These are phyloP conservation scores for Pichia rugopelliculosa DNA, from an alignment of 805 yeast species.

Conservation along the genomic window DNA sequence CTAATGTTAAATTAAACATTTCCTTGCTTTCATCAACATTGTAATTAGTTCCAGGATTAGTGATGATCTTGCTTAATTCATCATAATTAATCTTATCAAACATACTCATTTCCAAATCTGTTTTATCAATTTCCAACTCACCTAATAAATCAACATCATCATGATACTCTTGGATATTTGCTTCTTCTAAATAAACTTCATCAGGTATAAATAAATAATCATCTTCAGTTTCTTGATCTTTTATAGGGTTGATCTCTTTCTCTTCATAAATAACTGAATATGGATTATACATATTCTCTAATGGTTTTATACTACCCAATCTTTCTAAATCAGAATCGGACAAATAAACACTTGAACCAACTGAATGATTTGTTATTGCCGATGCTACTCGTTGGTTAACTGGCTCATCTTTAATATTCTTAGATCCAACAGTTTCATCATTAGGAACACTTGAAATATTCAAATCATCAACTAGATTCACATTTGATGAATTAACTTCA, in stretches of 20 bases:
- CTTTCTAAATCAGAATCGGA: conserved; percentile 6
- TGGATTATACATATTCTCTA: conserved; percentile 2
- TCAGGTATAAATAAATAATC: neutral
- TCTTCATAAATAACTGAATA: neutral
- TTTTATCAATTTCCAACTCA: conserved; percentile 4
- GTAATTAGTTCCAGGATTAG: neutral
- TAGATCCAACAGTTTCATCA: neutral
- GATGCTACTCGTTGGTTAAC: neutral
- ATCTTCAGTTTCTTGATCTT: neutral
- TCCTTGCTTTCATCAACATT: neutral
- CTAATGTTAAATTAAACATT: neutral
- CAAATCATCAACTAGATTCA: neutral
- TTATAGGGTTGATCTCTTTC: neutral
- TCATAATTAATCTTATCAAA: neutral
- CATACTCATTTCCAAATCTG: neutral
- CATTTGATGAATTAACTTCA: neutral
- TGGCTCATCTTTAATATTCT: neutral
- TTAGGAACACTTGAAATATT: neutral
- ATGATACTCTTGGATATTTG: neutral
- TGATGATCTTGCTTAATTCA: neutral
- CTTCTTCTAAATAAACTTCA: neutral
- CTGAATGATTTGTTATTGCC: neutral
- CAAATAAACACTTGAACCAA: conserved; percentile 10
- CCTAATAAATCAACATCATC: conserved; percentile 7
- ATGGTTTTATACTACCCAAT: neutral